A percentile compares a stretch with the other conserved stretches of the same genome.
Conservation (phyloP, 1,284 basidiomycete species). For the Trichosporon ovoides region DNA sequence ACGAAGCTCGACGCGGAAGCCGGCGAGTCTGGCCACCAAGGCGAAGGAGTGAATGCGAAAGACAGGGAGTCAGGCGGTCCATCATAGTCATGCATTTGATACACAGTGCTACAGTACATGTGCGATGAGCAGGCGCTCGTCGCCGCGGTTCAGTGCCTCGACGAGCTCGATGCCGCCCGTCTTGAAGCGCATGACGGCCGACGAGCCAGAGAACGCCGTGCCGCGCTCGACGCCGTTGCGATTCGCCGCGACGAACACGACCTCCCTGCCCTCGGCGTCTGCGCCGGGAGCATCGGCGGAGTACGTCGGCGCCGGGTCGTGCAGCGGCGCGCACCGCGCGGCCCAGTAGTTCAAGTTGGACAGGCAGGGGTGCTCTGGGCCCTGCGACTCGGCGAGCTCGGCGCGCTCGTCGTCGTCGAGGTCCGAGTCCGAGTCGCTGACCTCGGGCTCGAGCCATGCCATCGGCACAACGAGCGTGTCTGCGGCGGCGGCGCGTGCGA, state of each 20-base stretch:
- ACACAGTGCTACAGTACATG: neutral
- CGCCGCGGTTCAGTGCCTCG: slow-evolving; percentile 43
- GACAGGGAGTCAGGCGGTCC: too few species aligned
- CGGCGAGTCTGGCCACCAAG: neutral
- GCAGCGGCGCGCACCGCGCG: slow-evolving; percentile 40
- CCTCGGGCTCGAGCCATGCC: slow-evolving; percentile 49
- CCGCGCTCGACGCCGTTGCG: slow-evolving; percentile 49
- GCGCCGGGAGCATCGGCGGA: neutral
- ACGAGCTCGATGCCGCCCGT: slow-evolving; percentile 46
- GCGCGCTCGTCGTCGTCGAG: neutral
- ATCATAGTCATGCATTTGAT: too few species aligned
- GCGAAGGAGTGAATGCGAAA: neutral
- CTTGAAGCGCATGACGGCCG: slow-evolving; percentile 46
- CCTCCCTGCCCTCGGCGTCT: slow-evolving; percentile 26
- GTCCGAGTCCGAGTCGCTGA: slow-evolving; percentile 16
- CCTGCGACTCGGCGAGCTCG: slow-evolving; percentile 3
- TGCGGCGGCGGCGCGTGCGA: slow-evolving; percentile 54
- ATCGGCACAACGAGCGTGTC: slow-evolving; percentile 64
- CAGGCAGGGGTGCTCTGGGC: slow-evolving; percentile 37
- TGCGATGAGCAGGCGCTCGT: slow-evolving; percentile 44
- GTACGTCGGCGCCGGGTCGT: neutral
- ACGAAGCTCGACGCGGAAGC: neutral
- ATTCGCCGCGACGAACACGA: slow-evolving; percentile 50
- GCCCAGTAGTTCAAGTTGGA: slow-evolving; percentile 50
- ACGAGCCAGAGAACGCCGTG: slow-evolving; percentile 49